phyloP scores from a whole-genome alignment of 2,329 filamentous ascomycete species.

The Talaromyces sp. region DNA sequence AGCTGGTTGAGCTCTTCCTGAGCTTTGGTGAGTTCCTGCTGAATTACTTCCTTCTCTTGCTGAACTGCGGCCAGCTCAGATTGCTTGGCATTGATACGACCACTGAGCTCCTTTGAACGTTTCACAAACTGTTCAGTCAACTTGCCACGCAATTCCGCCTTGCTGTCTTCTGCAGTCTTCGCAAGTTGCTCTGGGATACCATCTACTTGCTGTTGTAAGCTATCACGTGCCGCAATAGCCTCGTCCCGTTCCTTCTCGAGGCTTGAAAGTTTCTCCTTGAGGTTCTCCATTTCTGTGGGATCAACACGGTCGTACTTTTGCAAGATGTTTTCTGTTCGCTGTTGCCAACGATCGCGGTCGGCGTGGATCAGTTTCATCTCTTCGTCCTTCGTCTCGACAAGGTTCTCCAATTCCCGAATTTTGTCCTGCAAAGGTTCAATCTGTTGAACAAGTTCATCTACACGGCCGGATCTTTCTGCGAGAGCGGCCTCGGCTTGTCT shows the following conservation, averaged over 20 bases:
- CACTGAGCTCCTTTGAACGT: conserved; percentile 61
- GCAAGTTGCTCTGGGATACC: conserved; percentile 48
- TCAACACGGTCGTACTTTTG: conserved; percentile 95
- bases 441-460: conserved; percentile 69
- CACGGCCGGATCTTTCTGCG: conserved; percentile 66
- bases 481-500: conserved; percentile 73
- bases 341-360: conserved; percentile 91
- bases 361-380: conserved; percentile 86
- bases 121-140: conserved; percentile 53
- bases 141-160: conserved; percentile 48
- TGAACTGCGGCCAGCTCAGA: conserved; percentile 45
- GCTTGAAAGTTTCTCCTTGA: conserved; percentile 71
- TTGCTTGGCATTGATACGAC: conserved; percentile 55
- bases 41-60: conserved; percentile 65
- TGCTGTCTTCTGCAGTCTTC: conserved; percentile 43
- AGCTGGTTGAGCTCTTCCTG: conserved; percentile 54
- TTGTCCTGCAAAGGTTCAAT: conserved; percentile 79
- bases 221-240: conserved; percentile 51
- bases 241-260: conserved; percentile 67
- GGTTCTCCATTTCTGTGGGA: conserved; percentile 82
- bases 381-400: conserved; percentile 75
- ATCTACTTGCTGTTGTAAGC: conserved; percentile 50
- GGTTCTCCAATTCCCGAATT: conserved; percentile 76
- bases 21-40: conserved; percentile 62
- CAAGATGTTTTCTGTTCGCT: conserved; percentile 90